Evolutionary conservation across 441 rosid species (phyloP), one percentile per base, ranked within the genome.

Genomic region (Cnidoscolus chayamansa): DNA sequence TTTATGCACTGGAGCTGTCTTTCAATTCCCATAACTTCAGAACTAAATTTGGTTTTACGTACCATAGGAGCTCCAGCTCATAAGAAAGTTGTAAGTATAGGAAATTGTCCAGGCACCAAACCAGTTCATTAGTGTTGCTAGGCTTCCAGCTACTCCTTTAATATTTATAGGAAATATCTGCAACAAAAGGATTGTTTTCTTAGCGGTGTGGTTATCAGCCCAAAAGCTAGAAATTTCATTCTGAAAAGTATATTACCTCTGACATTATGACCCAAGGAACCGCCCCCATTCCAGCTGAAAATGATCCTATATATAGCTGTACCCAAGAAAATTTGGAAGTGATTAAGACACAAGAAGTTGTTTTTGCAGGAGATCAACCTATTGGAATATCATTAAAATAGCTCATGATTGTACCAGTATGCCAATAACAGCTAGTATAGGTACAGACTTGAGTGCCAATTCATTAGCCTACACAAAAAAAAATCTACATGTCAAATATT

Each of bases 191-290:
- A 62, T 63, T 25, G 2, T 25, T 10, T 64, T 63, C 7, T 92
- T 9, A 9, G 20, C 4, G 48, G 55, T 11, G 43, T 50, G 64
- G 70, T 63, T 65, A 63, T 74, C 48, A 72, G 32, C 62, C 25
- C 57, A 50, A 47, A 10, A 35, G 45, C 45, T 13, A 45, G 58
- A 67, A 55, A 49, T 64, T 20, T 35, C 64, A 64, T 55, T 59
- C 71, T 69, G 60, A 48, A 15, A 15, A 43, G 65, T 80, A 48
- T 30, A 43, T 59, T 84, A 91, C 98, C 97, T 94, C 98, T 3
- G 97, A 94, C 97, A 92, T 90, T 72, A 94, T 84, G 80, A 92
- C 82, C 97, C 98, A 94, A 32, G 97, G 98, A 81, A 89, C 95
- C 48, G 97, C 91, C 78, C 97, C 97, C 90, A 88, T 79, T 76